Conservation (phyloP, 2,329 filamentous ascomycete species). For the Magnaporthiopsis rhizophila region DNA sequence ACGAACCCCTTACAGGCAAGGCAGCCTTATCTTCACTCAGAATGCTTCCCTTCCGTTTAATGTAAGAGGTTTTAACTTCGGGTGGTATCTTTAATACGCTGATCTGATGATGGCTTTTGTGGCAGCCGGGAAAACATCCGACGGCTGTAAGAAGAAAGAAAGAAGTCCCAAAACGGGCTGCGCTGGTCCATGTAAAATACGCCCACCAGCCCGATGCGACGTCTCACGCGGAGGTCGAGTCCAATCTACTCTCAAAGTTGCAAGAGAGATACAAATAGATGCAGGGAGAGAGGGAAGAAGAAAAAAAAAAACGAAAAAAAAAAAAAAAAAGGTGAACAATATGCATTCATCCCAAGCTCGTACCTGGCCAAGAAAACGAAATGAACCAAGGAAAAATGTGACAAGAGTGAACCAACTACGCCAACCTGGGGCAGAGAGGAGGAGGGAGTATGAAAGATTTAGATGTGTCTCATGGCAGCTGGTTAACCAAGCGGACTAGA, state of each 20-base stretch:
- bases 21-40: not conserved
- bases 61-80: not conserved
- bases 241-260: not conserved
- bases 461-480: not conserved
- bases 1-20: not conserved
- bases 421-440: not conserved
- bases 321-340: not conserved
- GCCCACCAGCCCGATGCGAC: not conserved
- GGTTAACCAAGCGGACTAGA: not conserved
- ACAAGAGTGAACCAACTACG: not conserved
- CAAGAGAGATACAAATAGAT: conserved; percentile 1
- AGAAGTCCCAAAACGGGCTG: not conserved
- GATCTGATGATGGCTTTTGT: not conserved
- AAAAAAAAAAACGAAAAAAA: not conserved
- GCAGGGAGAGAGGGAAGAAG: not conserved
- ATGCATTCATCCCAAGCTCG: not conserved
- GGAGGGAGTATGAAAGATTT: not conserved
- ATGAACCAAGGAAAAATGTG: conserved; percentile 11
- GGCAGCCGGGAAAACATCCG: not conserved
- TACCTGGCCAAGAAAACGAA: conserved; percentile 1
- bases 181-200: not conserved
- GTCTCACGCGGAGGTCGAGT: not conserved
- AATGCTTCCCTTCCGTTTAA: not conserved
- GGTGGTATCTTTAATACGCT: not conserved
- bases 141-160: not conserved